Evolutionary conservation across 1,284 basidiomycete species (phyloP).

Genomic region (Vanrija pseudolonga): DNA sequence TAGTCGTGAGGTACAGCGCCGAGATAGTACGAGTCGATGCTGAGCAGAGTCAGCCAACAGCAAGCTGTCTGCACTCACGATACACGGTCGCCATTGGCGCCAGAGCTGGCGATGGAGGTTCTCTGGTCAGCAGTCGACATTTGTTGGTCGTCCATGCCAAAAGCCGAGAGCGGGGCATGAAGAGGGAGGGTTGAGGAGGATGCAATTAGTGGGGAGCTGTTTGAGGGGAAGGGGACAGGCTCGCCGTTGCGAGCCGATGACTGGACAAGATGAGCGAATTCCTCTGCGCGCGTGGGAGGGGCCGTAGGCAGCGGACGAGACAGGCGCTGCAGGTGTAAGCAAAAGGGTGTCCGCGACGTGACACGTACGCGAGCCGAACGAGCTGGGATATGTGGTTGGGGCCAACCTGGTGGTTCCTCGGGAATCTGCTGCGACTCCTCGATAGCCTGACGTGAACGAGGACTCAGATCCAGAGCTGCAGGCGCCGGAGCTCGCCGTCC

Average conservation of each 20-base stretch:
- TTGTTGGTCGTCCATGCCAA: slow-evolving; percentile 7
- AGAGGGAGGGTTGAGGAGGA: background rate
- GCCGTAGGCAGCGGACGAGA: background rate
- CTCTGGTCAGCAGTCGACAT: slow-evolving; percentile 10
- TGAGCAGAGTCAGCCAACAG: slow-evolving; percentile 9
- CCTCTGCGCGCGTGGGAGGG: background rate
- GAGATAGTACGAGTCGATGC: slow-evolving; percentile 32
- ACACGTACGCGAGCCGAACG: too few relatives aligned
- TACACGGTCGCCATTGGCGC: slow-evolving; percentile 15
- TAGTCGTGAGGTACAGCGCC: slow-evolving; percentile 1
- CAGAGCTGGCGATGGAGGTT: slow-evolving; percentile 11
- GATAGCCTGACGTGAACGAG: background rate
- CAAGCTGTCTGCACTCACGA: slow-evolving; percentile 22
- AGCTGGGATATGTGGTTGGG: too few relatives aligned
- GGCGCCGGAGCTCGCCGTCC: slow-evolving; percentile 38
- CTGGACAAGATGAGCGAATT: background rate
- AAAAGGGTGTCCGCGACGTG: background rate
- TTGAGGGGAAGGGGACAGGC: slow-evolving; percentile 11
- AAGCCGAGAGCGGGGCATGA: slow-evolving; percentile 16
- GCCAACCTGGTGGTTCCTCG: too few relatives aligned
- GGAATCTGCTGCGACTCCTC: too few relatives aligned
- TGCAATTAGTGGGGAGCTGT: background rate
- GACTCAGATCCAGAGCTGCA: slow-evolving; percentile 37
- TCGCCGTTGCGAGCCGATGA: background rate
- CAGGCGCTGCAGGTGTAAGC: background rate